These are phyloP conservation scores for Alternaria burnsii DNA, from an alignment of 2,329 filamentous ascomycete species.

Conservation along the genomic window DNA sequence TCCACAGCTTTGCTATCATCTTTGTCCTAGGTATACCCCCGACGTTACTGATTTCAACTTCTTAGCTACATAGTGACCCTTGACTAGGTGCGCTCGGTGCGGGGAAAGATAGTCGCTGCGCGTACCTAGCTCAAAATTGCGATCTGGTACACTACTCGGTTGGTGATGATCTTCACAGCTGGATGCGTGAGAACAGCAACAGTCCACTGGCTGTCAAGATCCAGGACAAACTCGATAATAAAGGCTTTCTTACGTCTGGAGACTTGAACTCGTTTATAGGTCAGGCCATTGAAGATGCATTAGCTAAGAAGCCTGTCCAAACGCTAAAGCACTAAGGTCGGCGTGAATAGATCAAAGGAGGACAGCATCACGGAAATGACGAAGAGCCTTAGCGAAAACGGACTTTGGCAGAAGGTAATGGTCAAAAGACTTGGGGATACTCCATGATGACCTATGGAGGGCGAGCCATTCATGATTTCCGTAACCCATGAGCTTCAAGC, in stretches of 20 bases:
- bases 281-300: background rate
- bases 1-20: background rate
- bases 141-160: constrained; percentile 6
- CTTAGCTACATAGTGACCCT: background rate
- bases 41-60: background rate
- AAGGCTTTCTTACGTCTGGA: constrained; percentile 3
- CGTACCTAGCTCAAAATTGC: background rate
- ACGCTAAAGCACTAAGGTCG: constrained; percentile 2
- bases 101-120: constrained; percentile 4
- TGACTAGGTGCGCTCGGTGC: background rate
- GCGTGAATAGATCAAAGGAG: constrained; percentile 2
- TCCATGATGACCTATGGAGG: too few relatives aligned
- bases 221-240: constrained; percentile 9
- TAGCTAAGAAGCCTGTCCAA: background rate
- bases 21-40: constrained; percentile 3
- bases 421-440: background rate
- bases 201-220: constrained; percentile 3
- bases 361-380: background rate
- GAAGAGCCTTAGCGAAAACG: background rate
- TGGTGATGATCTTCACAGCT: constrained; percentile 3
- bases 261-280: constrained; percentile 6
- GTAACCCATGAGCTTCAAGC: too few relatives aligned
- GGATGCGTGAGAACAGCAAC: background rate
- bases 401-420: constrained; percentile 4
- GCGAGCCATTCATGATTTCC: too few relatives aligned